Percentiles rank a stretch among this genome's conserved stretches.
These are phyloP conservation scores for Schoenoplectus triqueter DNA, from an alignment of 202 grass and related monocot genomes.

Conservation along the genomic window DNA sequence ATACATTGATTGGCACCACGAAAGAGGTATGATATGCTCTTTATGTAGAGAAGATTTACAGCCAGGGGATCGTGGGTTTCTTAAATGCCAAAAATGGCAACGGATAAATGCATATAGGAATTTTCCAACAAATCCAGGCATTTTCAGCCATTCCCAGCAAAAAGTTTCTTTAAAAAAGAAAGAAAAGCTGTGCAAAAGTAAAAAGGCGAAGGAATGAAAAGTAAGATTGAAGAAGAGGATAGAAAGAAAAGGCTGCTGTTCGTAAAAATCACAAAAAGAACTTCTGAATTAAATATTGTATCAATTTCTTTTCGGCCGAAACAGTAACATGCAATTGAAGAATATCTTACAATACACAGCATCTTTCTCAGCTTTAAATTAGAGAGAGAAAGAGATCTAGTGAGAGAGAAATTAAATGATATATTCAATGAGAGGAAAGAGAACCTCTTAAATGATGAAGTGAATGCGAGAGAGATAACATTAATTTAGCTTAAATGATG, in stretches of 20 bases:
- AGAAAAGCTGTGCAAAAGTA: slow-evolving; percentile 2
- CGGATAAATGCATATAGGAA: background rate
- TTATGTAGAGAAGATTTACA: background rate
- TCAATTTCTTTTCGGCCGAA: background rate
- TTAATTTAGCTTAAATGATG: background rate
- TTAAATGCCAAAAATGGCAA: slow-evolving; percentile 17
- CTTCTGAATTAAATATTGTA: background rate
- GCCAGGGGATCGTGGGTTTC: slow-evolving; percentile 2
- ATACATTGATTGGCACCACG: slow-evolving; percentile 41
- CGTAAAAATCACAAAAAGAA: background rate
- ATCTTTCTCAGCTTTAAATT: slow-evolving; percentile 19
- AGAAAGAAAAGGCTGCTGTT: background rate
- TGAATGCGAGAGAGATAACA: background rate
- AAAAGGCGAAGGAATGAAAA: background rate
- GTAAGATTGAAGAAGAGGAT: background rate
- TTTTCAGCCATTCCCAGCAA: slow-evolving; percentile 23
- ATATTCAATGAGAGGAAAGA: slow-evolving; percentile 9
- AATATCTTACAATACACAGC: background rate
- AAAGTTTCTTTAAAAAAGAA: slow-evolving; percentile 16
- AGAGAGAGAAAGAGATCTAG: background rate
- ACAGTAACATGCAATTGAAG: slow-evolving; percentile 9
- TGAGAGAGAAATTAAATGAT: slow-evolving; percentile 4
- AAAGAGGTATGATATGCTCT: slow-evolving; percentile 37
- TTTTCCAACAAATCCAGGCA: slow-evolving; percentile 8
- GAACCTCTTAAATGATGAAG: background rate